Conservation (phyloP, 306 rosid genomes). For the Acacia crassicarpa region DNA sequence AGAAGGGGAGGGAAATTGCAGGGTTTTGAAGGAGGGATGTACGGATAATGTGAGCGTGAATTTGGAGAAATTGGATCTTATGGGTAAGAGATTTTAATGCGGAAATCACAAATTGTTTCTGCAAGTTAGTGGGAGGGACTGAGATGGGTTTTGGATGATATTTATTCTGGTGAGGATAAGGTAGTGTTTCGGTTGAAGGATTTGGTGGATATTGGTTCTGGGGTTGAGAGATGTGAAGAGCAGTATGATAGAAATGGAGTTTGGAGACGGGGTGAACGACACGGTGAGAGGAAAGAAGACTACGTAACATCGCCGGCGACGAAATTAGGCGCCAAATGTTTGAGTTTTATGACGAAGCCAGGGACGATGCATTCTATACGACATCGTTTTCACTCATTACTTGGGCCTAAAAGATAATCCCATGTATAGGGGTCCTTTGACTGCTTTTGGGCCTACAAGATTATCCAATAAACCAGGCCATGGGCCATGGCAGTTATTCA, state of each 20-base stretch:
- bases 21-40: slow-evolving; percentile 51
- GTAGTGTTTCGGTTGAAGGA: not conserved
- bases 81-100: slow-evolving; percentile 51
- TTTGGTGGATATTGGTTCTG: not conserved
- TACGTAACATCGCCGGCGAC: not conserved
- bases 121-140: not conserved
- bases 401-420: not conserved
- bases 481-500: too few species aligned
- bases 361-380: not conserved
- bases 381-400: not conserved
- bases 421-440: too few species aligned
- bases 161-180: slow-evolving; percentile 23
- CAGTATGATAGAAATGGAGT: slow-evolving; percentile 8
- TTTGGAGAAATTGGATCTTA: slow-evolving; percentile 62
- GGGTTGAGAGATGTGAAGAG: slow-evolving; percentile 17
- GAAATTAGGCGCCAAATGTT: not conserved
- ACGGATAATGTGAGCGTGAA: slow-evolving; percentile 68
- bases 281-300: not conserved
- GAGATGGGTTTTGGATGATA: slow-evolving; percentile 29
- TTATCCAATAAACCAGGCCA: not conserved
- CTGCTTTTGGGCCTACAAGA: not conserved
- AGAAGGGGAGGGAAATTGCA: slow-evolving; percentile 53
- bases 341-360: not conserved
- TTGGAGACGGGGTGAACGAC: slow-evolving; percentile 3
- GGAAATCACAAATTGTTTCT: slow-evolving; percentile 39